Evolutionary conservation across 352 stramenopile genomes (phyloP), one percentile per base, ranked within the genome.

Genomic region (Halophytophthora polymorphica): DNA sequence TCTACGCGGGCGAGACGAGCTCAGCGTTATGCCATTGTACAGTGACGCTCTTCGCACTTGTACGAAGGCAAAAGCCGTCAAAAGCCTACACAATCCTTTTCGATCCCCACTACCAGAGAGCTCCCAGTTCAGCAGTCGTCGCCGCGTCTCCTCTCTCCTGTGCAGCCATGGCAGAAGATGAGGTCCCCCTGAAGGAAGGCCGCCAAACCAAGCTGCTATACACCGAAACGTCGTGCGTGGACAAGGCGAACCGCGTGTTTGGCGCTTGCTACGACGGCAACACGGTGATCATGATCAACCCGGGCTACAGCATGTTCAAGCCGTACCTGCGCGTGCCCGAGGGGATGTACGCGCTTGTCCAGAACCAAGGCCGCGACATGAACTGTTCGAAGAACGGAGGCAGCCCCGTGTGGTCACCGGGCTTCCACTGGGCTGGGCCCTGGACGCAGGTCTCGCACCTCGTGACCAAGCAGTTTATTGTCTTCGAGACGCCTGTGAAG

Each of bases 401-500:
- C 4, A 76, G 58, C 6, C 66, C 79, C 0, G 65, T 93, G 7
- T 96, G 86, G 86, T 81, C 86, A 0, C 51, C 82, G 12, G 88
- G 88, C 2, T 83, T 95, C 54, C 86, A 96, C 57, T 73, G 53
- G 52, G 75, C 80, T 2, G 84, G 69, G 12, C 37, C 79, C 19
- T 95, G 86, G 61, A 85, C 88, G 22, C 89, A 89, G 53, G 77
- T 95, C 13, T 81, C 84, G 0, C 85, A 96, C 42, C 60, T 96
- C 10, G 80, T 96, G 11, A 96, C 86, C 21, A 93, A 93, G 69
- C 86, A 95, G 56, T 87, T 77, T 49, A 86, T 95, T 28, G 72
- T 96, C 13, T 95, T 94, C 44, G 77, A 95, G 56, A 92, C 83
- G 5, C 83, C 83, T 5, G 82, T 96, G 2, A 93, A 95, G 53